Base-by-base conservation (phyloP, 2,329 filamentous ascomycete species). In the Purpureocillium takamizusanense region DNA sequence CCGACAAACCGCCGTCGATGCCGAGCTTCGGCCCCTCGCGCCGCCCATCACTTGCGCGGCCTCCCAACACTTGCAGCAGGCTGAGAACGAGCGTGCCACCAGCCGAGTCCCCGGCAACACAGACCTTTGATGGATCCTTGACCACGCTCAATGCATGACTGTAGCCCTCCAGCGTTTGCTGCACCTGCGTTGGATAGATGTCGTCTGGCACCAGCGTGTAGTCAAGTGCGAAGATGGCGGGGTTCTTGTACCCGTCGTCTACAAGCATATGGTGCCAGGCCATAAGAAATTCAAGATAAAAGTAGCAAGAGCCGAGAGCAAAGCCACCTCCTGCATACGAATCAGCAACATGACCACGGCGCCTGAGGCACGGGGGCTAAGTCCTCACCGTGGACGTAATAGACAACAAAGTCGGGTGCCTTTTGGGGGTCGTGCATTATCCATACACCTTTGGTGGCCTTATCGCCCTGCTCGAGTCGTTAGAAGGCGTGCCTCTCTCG, bases 251-350 rank as follows among this genome's bases (percentile, higher is more conserved):
- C 2, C 82, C 83, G 14, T 69, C 65, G 37, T 72, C 62, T 39
- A 76, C 69, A 30, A 94, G 67, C 14, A 87, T 62, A 32, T 70
- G 67, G 11, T 85, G 64, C 81, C 82, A 87, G 8, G 78, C 74
- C 38, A 90, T 65, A 3, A 94, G 68, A 48, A 90, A 92, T 51
- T 94, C 87, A 28, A 89, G 73, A 56, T 94, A 94, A 58, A 94
- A 94, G 62, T 83, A 84, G 14, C 74, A 69, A 11, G 83, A 87
- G 3, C 86, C 87, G 80, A 94, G 85, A 7, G 78, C 76, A 56
- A 94, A 92, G 1, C 87, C 87, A 16, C 87, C 87, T 13, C 83
- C 79, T 83, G 31, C 14, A 6, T 30, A 2, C 16, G 12, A 13
- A 16, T 38, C 29, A 28, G 29, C 30, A 11, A 13, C 13, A 14